phyloP scores from a whole-genome alignment of 192 early-diverging fungal genomes.

The Nowakowskiella sp. region DNA sequence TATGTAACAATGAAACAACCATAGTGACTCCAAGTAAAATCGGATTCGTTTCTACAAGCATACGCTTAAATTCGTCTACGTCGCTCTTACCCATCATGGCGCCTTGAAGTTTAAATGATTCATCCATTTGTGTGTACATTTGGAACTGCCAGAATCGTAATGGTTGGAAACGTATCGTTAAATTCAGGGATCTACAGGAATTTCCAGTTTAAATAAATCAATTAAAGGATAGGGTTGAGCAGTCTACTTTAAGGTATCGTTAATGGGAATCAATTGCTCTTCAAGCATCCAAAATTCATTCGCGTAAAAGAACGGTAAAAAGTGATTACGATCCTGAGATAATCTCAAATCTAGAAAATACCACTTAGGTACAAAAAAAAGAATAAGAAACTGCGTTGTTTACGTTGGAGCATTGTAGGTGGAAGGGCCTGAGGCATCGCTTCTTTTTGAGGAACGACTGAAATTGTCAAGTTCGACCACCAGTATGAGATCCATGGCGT shows the following conservation, averaged over 20 bases:
- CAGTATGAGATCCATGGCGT: constrained; percentile 62
- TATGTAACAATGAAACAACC: constrained; percentile 71
- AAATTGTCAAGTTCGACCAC: constrained; percentile 68
- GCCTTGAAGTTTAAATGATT: constrained; percentile 51
- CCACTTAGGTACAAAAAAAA: constrained; percentile 7
- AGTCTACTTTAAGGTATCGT: constrained; percentile 61
- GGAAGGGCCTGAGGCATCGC: constrained; percentile 38
- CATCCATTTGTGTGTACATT: constrained; percentile 60
- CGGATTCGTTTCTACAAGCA: constrained; percentile 87
- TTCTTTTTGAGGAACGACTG: constrained; percentile 40
- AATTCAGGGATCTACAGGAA: constrained; percentile 43
- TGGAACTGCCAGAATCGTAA: constrained; percentile 69
- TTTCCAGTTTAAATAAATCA: background rate
- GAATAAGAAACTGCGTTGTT: constrained; percentile 7
- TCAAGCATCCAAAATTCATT: constrained; percentile 80
- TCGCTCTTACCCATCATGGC: constrained; percentile 46
- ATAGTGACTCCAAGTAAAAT: constrained; percentile 67
- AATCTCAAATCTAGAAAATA: constrained; percentile 26
- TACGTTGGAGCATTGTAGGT: constrained; percentile 47
- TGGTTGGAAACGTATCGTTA: constrained; percentile 56
- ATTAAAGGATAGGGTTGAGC: constrained; percentile 4
- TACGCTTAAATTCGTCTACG: constrained; percentile 80
- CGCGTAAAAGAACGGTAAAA: constrained; percentile 59
- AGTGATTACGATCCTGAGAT: constrained; percentile 31
- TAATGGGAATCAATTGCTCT: constrained; percentile 60